Conservation (phyloP, 768 basidiomycete genomes). For the Rhizopogon vesiculosus region DNA sequence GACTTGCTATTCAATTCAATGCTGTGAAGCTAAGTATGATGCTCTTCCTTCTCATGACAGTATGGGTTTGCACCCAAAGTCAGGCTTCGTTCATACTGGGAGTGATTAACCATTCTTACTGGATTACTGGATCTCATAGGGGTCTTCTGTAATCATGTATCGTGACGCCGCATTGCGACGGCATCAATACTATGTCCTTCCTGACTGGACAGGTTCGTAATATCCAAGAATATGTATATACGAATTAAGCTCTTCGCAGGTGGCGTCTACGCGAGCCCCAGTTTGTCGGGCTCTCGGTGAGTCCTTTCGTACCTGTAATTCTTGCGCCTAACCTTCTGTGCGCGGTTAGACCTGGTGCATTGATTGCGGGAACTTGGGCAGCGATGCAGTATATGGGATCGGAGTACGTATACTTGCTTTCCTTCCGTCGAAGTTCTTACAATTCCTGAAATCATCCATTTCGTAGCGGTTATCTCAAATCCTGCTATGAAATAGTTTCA, state of each 20-base stretch:
- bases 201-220: conserved; percentile 67
- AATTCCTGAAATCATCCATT: background rate
- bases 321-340: background rate
- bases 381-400: conserved; percentile 92
- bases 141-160: conserved; percentile 95
- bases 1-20: background rate
- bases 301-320: conserved; percentile 10
- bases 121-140: conserved; percentile 38
- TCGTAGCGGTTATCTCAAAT: conserved; percentile 77
- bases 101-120: background rate
- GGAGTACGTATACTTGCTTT: conserved; percentile 44
- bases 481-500: conserved; percentile 78
- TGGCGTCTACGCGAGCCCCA: conserved; percentile 88
- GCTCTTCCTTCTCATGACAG: conserved; percentile 28
- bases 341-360: conserved; percentile 68
- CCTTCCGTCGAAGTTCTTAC: background rate
- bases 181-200: conserved; percentile 84
- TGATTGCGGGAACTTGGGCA: conserved; percentile 96
- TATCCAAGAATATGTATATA: background rate
- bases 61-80: conserved; percentile 96
- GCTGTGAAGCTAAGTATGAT: background rate
- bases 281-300: conserved; percentile 86
- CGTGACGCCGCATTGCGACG: conserved; percentile 67
- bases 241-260: conserved; percentile 35
- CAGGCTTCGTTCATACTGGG: conserved; percentile 4